Evolutionary conservation across 1,284 basidiomycete species (phyloP), one percentile per base, ranked within the genome.

Genomic region (Flammula alnicola): DNA sequence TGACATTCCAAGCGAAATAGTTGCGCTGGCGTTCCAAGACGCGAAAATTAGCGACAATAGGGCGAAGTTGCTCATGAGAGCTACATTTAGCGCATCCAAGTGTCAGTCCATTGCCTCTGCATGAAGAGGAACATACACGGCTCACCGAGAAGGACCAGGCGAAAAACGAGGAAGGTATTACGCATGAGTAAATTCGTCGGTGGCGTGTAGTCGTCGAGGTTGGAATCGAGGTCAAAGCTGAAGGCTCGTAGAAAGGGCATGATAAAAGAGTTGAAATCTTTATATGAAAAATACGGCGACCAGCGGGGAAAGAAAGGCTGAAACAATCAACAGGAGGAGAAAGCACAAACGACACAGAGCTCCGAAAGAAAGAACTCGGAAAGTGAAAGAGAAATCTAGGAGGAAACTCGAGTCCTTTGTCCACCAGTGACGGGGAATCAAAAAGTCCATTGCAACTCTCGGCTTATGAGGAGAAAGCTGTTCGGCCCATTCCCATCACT

Each of bases 121-220:
- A 23, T 43, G 14, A 12, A 12, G 46, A 5, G 36, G 5, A 27
- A 19, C 31, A 7, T 9, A 32, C 8, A 32, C 11, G 11, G 56
- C 82, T 65, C 55, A 84, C 86, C 72, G 52, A 87, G 78, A 47
- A 80, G 65, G 36, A 83, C 74, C 35, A 79, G 74, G 41, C 85
- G 80, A 50, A 78, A 60, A 49, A 83, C 67, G 49, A 86, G 63
- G 63, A 88, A 76, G 10, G 69, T 63, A 53, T 68, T 75, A 12
- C 58, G 64, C 68, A 71, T 71, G 25, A 63, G 54, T 17, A 56
- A 48, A 29, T 39, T 53, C 43, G 48, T 47, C 12, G 37, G 14
- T 32, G 49, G 39, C 40, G 20, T 42, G 40, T 50, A 16, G 33
- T 43, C 43, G 43, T 30, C 30, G 16, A 49, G 37, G 43, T 52